Evolutionary conservation across 2,329 filamentous ascomycete genomes (phyloP), one percentile per base, ranked within the genome.

Genomic region (Fusarium sp.): DNA sequence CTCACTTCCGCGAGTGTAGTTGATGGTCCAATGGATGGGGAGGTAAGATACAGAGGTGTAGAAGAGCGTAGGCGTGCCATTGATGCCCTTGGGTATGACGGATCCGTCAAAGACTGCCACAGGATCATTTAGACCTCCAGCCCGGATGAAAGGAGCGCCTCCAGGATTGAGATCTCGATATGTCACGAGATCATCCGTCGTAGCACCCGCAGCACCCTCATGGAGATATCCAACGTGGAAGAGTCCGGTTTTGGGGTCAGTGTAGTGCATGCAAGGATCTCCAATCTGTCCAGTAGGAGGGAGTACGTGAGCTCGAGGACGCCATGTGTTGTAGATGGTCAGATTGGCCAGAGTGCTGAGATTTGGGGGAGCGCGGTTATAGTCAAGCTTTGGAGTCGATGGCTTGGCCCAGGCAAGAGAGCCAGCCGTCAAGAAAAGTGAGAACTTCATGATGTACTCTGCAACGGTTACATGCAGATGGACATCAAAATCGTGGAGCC

Each of bases 221-320:
- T 83, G 81, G n/a, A 86, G 80, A 72, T 81, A 86, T 35, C 83
- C 84, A 41, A 86, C 80, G 31, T 86, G 84, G 69, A 85, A 85
- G 31, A 84, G 78, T 4, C 84, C 82, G 6, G 84, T 85, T 31
- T 79, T 75, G 5, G 84, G 82, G 63, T 86, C 84, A 7, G 82
- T 84, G 73, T 85, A 85, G 67, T 85, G 84, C 81, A 84, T 84
- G 64, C 83, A 84, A 17, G 83, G 84, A 63, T 85, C 84, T 41
- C 83, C 84, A 47, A 85, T 83, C 52, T 84, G 80, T 12, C 83
- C 83, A 44, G 75, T 79, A 0, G 81, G 79, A 9, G 84, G 83
- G 3, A 84, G 79, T 3, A 86, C 79, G 58, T 85, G 84, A 22
- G 83, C 81, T 67, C 78, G 80, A 7, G 84, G 84, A 35, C 75